Base-by-base conservation (phyloP, 2,329 filamentous ascomycete genomes). In the Anisogramma anomala region DNA sequence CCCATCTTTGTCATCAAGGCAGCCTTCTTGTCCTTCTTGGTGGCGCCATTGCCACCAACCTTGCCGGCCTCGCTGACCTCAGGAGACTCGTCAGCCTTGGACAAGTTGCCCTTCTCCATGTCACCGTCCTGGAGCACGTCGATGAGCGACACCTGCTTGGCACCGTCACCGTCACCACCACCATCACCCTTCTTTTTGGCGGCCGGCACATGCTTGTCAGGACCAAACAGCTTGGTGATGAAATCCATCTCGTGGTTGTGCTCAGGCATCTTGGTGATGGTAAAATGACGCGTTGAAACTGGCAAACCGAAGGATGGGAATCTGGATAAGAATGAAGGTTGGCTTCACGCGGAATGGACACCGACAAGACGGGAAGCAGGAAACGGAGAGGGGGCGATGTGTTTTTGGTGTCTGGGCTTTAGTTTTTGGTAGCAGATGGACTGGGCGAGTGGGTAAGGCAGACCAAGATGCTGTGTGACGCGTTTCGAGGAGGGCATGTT, bases 401-500 rank as follows among this genome's bases (percentile, higher is more conserved):
- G 28, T 35, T 45, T 11, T 14, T 18, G 23, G 35, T n/a, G n/a
- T n/a, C n/a, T n/a, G n/a, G n/a, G n/a, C n/a, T n/a, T n/a, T n/a
- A n/a, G n/a, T n/a, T n/a, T n/a, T n/a, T n/a, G n/a, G n/a, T n/a
- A n/a, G n/a, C n/a, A n/a, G n/a, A n/a, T n/a, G n/a, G n/a, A n/a
- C n/a, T n/a, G 39, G 44, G 42, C 11, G 20, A 6, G 36, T 33
- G 42, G 41, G 39, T 33, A 31, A 38, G 41, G 39, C 42, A 45
- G 36, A 45, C 42, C 31, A 39, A 42, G 42, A 36, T 28, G 28
- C 22, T 36, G 45, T 47, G 39, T 26, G 45, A 47, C 45, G 33
- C 45, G 39, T 41, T 39, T 40, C 36, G 45, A 41, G 25, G 36
- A 47, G 32, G 20, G n/a, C 33, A 23, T 42, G 42, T 45, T 47